Evolutionary conservation across 148 eudicot species (phyloP), one percentile per base, ranked within the genome.

Genomic region (Cornus kousa): DNA sequence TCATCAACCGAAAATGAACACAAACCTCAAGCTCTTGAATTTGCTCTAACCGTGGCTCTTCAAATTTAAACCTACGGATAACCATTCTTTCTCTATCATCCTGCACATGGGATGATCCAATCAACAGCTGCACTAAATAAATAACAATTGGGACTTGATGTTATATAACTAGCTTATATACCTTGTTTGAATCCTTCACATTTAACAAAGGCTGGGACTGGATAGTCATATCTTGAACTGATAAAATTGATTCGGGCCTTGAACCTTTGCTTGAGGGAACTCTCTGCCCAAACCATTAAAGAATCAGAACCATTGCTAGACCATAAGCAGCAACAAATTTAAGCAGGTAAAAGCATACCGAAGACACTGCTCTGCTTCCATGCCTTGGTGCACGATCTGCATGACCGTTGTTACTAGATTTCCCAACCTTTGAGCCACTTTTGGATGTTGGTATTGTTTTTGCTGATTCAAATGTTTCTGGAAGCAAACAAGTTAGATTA

Each of bases 11-110:
- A 19, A 62, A 55, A 75, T 37, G 70, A 73, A 28, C 3, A 79
- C 85, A 76, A 82, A 96, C 99, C 99, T 97, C 99, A 78, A 97
- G 95, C 78, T 97, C 99, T 81, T 94, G 99, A 81, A 97, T 89
- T 83, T 97, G 98, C 85, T 97, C 99, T 73, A 90, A 68, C 68
- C 99, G 98, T 66, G 85, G 91, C 84, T 97, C 99, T 90, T 97
- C 99, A 79, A 92, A 97, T 81, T 94, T 97, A 71, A 85, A 94
- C 82, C 94, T 87, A n/a, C 98, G 97, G 74, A 97, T 91, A 76
- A 97, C 84, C 79, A 94, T 81, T 83, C 99, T 97, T 84, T 94
- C 99, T 75, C 99, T 86, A 55, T 97, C 99, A 68, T 88, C 99
- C 99, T 96, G 91, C 82, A 86, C 22, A 80, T 9, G 46, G 17